phyloP scores from a whole-genome alignment of 345 rosid species.

The Citropsis articulata region DNA sequence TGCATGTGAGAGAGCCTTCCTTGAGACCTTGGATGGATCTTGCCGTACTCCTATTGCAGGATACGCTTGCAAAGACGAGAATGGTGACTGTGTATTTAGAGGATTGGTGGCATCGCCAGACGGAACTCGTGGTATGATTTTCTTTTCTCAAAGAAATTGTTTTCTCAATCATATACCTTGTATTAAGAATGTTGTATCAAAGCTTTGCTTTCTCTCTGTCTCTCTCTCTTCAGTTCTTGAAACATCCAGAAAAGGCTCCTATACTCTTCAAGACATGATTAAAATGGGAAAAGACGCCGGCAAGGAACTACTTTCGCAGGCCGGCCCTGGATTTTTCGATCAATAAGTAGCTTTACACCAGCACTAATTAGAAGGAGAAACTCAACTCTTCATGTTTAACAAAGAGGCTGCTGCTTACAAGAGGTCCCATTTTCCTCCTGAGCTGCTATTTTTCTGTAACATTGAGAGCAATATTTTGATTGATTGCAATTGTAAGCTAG shows the following conservation, averaged over 20 bases:
- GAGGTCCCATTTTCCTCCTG: conserved; percentile 10
- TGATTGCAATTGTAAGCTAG: conserved; percentile 20
- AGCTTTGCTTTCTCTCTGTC: conserved; percentile 15
- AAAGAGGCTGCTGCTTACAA: conserved; percentile 7
- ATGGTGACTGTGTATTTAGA: conserved; percentile 78
- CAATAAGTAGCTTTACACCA: conserved; percentile 27
- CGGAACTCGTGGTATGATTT: conserved; percentile 68
- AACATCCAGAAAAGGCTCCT: conserved; percentile 79
- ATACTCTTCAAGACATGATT: conserved; percentile 70
- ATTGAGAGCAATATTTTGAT: conserved; percentile 15
- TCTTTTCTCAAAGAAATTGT: background rate
- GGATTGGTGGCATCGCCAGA: conserved; percentile 97
- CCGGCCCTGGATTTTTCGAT: conserved; percentile 87
- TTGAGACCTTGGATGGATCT: conserved; percentile 83
- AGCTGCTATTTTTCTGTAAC: conserved; percentile 12
- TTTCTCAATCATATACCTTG: background rate
- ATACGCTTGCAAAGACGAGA: conserved; percentile 67
- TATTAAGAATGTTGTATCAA: background rate
- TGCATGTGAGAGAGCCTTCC: conserved; percentile 88
- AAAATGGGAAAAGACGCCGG: conserved; percentile 92
- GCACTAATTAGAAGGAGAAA: background rate
- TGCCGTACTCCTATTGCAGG: conserved; percentile 99
- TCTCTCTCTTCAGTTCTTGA: conserved; percentile 69
- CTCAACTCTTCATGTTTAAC: conserved; percentile 7
- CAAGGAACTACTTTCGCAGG: conserved; percentile 72